Conservation (phyloP, 2,329 filamentous ascomycete species). For the Neofusicoccum laricinum region DNA sequence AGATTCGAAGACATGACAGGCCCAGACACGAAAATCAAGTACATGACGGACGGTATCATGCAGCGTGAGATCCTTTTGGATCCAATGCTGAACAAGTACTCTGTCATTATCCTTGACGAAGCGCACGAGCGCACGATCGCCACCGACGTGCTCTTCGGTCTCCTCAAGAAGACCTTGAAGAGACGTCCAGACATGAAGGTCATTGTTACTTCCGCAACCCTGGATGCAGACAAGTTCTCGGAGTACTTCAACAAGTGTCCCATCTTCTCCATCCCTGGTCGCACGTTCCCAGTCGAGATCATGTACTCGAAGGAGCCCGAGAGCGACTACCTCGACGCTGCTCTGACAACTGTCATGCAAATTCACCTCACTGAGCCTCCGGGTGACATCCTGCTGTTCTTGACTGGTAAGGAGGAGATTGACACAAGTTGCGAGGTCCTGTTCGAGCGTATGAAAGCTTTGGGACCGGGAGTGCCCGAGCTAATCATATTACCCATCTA, state of each 20-base stretch:
- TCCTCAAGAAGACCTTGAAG: constrained; percentile 84
- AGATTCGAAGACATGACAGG: constrained; percentile 96
- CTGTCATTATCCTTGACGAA: constrained; percentile 97
- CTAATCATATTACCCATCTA: constrained; percentile 95
- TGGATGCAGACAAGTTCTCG: constrained; percentile 97
- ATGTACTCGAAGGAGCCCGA: constrained; percentile 95
- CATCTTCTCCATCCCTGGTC: constrained; percentile 93
- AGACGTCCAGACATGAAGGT: constrained; percentile 90
- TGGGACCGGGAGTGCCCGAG: constrained; percentile 87
- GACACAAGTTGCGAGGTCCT: constrained; percentile 92
- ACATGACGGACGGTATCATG: constrained; percentile 99
- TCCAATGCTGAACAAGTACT: constrained; percentile 85
- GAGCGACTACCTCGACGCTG: constrained; percentile 90
- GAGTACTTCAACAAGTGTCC: constrained; percentile 94
- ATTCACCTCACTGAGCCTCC: constrained; percentile 90
- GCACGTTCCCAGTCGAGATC: constrained; percentile 93
- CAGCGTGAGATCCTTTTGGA: constrained; percentile 96
- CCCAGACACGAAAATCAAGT: constrained; percentile 88
- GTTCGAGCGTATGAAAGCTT: constrained; percentile 91
- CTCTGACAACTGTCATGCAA: constrained; percentile 96
- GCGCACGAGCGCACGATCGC: constrained; percentile 96
- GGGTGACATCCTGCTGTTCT: constrained; percentile 93
- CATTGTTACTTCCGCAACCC: constrained; percentile 97
- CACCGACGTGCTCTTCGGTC: constrained; percentile 95
- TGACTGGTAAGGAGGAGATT: constrained; percentile 97